Evolutionary conservation across 352 stramenopile genomes (phyloP), one percentile per base, ranked within the genome.

Genomic region (Pythium rhizo-oryzae): DNA sequence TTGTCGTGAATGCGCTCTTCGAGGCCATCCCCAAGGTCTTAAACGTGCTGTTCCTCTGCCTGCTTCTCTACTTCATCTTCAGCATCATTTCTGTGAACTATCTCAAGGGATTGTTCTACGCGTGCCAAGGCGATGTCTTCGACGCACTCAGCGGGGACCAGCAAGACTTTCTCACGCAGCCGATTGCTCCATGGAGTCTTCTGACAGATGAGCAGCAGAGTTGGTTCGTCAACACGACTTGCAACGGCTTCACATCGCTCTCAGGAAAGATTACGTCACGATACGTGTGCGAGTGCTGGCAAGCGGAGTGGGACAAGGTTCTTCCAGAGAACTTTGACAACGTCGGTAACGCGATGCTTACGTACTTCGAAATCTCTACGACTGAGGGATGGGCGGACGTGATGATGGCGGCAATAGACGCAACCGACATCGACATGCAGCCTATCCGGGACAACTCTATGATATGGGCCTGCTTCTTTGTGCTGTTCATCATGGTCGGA

Each of bases 11-110:
- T 28, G 81, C 92, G 0, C 72, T 98, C 19, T 84, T 98, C 23
- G 81, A 92, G 55, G 86, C 89, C 18, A 97, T 98, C n/a, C 93
- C 91, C 0, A 79, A 81, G 19, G 91, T 98, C 11, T 70, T 94
- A 4, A 98, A 98, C 71, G 85, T 98, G 4, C 65, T 96, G 2
- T 82, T 98, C 56, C 78, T 99, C 3, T 98, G 91, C 56, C 79
- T 91, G 47, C 77, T 99, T 0, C 97, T 98, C 67, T 98, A 97
- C 60, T 79, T 99, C 25, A 97, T 98, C 51, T 99, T 99, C 80
- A 96, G 91, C 62, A 98, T 99, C 61, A 80, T 99, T 60, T 86
- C 91, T 5, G 92, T 98, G 0, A 97, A 93, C 43, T 98, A 98
- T 66, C 78, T 98, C 52, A 98, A 98, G 72, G 96, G 94, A 3